These are phyloP conservation scores for Emergomyces pasteurianus DNA, from an alignment of 2,329 filamentous ascomycete genomes.

Conservation along the genomic window DNA sequence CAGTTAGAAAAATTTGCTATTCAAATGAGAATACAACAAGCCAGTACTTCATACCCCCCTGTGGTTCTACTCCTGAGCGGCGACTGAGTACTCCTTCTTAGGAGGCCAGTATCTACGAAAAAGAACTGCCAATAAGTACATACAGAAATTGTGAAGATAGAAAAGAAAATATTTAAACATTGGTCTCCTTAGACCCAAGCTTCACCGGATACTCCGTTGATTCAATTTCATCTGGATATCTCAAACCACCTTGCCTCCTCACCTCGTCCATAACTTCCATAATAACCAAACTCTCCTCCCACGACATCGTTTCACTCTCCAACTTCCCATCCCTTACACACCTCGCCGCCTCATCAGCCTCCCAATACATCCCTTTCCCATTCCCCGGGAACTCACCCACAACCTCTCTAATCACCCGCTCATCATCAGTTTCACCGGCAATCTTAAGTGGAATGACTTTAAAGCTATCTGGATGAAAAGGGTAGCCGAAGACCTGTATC, in stretches of 20 bases:
- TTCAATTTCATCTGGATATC: conserved; percentile 56
- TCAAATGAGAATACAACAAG: no score
- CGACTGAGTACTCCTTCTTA: background rate
- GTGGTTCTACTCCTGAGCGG: no score
- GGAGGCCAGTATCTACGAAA: background rate
- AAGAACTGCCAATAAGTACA: background rate
- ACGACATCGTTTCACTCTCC: conserved; percentile 59
- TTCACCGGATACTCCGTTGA: conserved; percentile 42
- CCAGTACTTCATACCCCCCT: background rate
- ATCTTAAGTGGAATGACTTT: conserved; percentile 47
- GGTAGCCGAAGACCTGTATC: conserved; percentile 64
- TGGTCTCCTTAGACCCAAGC: conserved; percentile 9
- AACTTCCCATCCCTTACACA: conserved; percentile 64
- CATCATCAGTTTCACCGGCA: conserved; percentile 33
- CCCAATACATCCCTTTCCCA: conserved; percentile 82
- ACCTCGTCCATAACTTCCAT: conserved; percentile 73
- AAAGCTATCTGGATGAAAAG: conserved; percentile 57
- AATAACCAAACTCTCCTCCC: conserved; percentile 67
- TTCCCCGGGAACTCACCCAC: conserved; percentile 38
- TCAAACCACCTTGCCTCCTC: conserved; percentile 49
- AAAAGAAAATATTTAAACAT: background rate
- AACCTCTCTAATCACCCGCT: conserved; percentile 24
- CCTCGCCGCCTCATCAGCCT: conserved; percentile 66
- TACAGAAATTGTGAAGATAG: no score
- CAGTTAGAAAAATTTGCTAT: no score